Percentiles rank a stretch among this genome's conserved stretches.
These are phyloP conservation scores for Exophiala calicioides DNA, from an alignment of 2,329 filamentous ascomycete genomes.

Conservation along the genomic window DNA sequence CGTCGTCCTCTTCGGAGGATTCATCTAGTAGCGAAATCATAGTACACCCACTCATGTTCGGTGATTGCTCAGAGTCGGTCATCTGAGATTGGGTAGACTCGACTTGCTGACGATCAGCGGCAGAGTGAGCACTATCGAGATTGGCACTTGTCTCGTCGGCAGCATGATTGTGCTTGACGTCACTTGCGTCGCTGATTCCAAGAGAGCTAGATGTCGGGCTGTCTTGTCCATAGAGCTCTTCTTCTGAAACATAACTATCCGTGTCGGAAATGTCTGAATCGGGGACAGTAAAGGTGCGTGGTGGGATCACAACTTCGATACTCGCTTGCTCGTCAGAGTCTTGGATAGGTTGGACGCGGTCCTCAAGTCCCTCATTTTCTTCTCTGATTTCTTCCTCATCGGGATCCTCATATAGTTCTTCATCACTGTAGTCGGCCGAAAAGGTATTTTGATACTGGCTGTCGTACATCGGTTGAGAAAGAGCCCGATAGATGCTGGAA, in stretches of 20 bases:
- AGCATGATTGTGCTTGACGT: background rate
- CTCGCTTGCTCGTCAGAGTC: constrained; percentile 23
- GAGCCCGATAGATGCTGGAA: background rate
- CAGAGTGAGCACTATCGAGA: background rate
- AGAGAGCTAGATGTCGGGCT: constrained; percentile 19
- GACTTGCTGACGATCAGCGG: background rate
- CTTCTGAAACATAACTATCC: constrained; percentile 14
- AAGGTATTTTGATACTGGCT: constrained; percentile 39
- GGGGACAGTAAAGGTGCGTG: constrained; percentile 24
- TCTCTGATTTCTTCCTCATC: constrained; percentile 1
- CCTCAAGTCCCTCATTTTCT: constrained; percentile 10
- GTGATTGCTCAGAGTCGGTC: too few relatives aligned
- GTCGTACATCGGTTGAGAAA: background rate
- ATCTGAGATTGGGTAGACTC: too few relatives aligned
- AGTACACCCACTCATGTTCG: too few relatives aligned
- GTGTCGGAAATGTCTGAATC: constrained; percentile 23
- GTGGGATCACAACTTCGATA: constrained; percentile 21
- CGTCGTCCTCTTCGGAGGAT: constrained; percentile 4
- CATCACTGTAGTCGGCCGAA: constrained; percentile 41
- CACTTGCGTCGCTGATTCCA: constrained; percentile 1
- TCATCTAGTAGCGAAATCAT: background rate
- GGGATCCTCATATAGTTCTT: constrained; percentile 14
- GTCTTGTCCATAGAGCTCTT: constrained; percentile 12
- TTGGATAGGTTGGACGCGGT: constrained; percentile 23
- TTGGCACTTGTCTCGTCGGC: background rate